These are phyloP conservation scores for Pontederia paniculata DNA, from an alignment of 176 grass and related monocot species.

Conservation along the genomic window DNA sequence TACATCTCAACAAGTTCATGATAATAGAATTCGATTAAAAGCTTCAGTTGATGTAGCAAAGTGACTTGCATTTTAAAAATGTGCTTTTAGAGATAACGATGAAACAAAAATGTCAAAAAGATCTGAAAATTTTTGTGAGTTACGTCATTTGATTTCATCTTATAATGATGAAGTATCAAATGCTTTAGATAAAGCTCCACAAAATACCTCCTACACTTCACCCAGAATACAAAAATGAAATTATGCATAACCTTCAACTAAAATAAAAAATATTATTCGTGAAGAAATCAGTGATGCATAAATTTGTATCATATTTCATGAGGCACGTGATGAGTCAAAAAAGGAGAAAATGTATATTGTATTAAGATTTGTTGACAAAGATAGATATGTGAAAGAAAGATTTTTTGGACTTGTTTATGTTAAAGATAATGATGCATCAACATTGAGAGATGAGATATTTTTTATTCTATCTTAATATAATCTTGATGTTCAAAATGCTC, in stretches of 20 bases:
- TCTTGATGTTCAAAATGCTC: not conserved
- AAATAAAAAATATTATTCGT: conserved; percentile 9
- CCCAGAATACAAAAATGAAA: conserved; percentile 19
- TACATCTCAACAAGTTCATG: not conserved
- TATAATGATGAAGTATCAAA: conserved; percentile 20
- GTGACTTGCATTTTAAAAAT: conserved; percentile 12
- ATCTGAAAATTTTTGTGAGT: conserved; percentile 13
- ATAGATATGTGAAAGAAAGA: not conserved
- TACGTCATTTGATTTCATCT: conserved; percentile 11
- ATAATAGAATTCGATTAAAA: not conserved
- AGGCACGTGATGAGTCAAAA: conserved; percentile 21
- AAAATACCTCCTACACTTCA: conserved; percentile 10
- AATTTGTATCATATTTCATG: conserved; percentile 21
- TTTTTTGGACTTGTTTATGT: conserved; percentile 11
- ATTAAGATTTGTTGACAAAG: conserved; percentile 14
- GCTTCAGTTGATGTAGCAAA: conserved; percentile 5
- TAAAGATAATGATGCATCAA: not conserved
- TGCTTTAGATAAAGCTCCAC: conserved; percentile 13
- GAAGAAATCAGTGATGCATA: conserved; percentile 17
- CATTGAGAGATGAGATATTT: conserved; percentile 14
- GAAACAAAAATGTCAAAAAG: not conserved
- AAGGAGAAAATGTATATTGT: conserved; percentile 18
- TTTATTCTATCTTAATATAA: not conserved
- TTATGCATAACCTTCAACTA: conserved; percentile 12
- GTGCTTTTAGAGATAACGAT: conserved; percentile 22